phyloP scores from a whole-genome alignment of 495 filamentous ascomycete species.

The Daldinia decipiens region DNA sequence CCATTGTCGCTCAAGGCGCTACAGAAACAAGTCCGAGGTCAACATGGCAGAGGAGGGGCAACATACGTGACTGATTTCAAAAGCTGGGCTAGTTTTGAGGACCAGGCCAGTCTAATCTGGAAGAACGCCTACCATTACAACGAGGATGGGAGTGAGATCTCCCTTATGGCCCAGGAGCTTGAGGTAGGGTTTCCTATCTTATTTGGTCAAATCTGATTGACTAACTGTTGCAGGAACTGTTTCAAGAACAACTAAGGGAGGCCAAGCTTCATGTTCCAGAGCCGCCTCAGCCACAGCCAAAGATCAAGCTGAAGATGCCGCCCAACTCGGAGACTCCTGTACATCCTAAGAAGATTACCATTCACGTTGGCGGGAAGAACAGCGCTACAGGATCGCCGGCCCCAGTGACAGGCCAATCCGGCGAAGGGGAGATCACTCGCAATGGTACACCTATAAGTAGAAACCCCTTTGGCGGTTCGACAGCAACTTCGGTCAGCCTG shows the following conservation, averaged over 20 bases:
- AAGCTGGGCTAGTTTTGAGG: conserved; percentile 81
- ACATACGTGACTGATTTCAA: conserved; percentile 77
- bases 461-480: conserved; percentile 43
- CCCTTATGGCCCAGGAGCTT: conserved; percentile 73
- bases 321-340: conserved; percentile 50
- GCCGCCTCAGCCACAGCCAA: conserved; percentile 73
- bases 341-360: conserved; percentile 63
- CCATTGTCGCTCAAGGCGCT: conserved; percentile 77
- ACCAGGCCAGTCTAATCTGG: conserved; percentile 81
- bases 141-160: conserved; percentile 85
- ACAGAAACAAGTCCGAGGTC: conserved; percentile 75
- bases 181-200: conserved; percentile 64
- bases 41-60: conserved; percentile 69
- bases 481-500: conserved; percentile 42
- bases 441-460: conserved; percentile 45
- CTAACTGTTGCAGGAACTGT: conserved; percentile 65
- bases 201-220: conserved; percentile 10
- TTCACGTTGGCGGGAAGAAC: conserved; percentile 62
- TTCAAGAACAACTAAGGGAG: conserved; percentile 70
- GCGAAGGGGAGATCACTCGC: conserved; percentile 47
- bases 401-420: conserved; percentile 56
- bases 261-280: conserved; percentile 73
- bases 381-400: conserved; percentile 66
- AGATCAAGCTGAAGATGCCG: conserved; percentile 78
- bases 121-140: conserved; percentile 88